Evolutionary conservation across 2,329 filamentous ascomycete genomes (phyloP).

Genomic region (Apiospora sp.): DNA sequence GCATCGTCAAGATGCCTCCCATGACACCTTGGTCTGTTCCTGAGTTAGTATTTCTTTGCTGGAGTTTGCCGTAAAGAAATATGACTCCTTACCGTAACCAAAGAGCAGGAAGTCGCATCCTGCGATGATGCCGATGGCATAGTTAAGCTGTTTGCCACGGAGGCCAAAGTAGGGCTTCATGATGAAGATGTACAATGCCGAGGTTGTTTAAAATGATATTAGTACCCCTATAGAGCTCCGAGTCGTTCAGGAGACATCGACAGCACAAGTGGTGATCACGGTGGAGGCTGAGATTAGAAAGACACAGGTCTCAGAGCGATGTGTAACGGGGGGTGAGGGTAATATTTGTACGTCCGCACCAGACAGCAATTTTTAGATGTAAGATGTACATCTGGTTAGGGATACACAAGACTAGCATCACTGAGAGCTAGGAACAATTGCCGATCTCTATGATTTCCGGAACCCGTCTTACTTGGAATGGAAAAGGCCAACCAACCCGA

Average conservation of each 20-base stretch:
- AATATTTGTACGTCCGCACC: background rate
- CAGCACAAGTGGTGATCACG: background rate
- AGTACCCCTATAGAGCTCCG: constrained; percentile 1
- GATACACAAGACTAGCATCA: background rate
- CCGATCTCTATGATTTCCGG: constrained; percentile 9
- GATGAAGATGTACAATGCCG: constrained; percentile 22
- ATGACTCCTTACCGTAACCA: constrained; percentile 55
- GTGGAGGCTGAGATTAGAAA: background rate
- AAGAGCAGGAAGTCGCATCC: constrained; percentile 75
- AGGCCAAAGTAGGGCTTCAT: constrained; percentile 67
- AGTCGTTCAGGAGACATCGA: constrained; percentile 2
- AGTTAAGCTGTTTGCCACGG: constrained; percentile 69
- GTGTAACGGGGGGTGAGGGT: background rate
- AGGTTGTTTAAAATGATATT: background rate
- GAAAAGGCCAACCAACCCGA: background rate
- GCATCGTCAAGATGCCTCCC: constrained; percentile 76
- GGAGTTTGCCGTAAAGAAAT: background rate
- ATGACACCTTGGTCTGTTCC: constrained; percentile 77
- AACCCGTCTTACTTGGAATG: background rate
- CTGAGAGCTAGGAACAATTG: background rate
- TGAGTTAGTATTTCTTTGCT: background rate
- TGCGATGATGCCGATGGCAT: constrained; percentile 74
- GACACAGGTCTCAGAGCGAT: background rate
- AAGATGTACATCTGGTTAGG: background rate
- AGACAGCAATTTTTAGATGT: background rate